Conservation (phyloP, 139 green algal genomes). For the Dunaliella sp. region DNA sequence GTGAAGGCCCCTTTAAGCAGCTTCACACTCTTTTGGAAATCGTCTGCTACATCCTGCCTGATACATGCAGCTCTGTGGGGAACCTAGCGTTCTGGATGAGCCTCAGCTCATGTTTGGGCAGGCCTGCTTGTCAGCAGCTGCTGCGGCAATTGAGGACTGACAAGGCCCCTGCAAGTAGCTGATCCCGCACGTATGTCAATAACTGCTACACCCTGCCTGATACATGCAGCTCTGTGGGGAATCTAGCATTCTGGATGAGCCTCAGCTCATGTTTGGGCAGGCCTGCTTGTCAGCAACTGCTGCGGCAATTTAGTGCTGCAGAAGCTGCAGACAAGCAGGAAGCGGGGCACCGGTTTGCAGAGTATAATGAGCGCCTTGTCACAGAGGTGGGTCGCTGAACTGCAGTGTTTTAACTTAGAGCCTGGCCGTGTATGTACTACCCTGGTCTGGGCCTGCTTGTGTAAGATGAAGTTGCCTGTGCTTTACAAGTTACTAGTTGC, state of each 20-base stretch:
- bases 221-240: constrained; percentile 43
- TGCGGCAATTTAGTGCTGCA: constrained; percentile 22
- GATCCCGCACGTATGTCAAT: too few relatives aligned
- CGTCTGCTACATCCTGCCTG: too few relatives aligned
- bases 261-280: constrained; percentile 40
- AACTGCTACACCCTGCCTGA: too few relatives aligned
- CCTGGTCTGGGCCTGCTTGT: too few relatives aligned
- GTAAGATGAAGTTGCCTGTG: too few relatives aligned
- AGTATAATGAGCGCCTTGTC: not conserved
- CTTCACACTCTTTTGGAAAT: too few relatives aligned
- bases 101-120: constrained; percentile 39
- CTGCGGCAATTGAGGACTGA: constrained; percentile 20
- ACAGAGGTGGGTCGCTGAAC: too few relatives aligned
- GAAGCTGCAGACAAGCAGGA: not conserved
- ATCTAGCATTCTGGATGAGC: constrained; percentile 64
- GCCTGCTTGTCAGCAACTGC: constrained; percentile 17
- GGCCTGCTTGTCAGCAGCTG: constrained; percentile 19
- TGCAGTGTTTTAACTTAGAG: too few relatives aligned
- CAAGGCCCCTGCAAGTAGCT: too few relatives aligned
- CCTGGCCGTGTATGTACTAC: too few relatives aligned
- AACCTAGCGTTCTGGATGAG: constrained; percentile 69
- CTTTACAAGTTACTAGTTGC: too few relatives aligned
- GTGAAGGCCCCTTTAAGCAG: too few relatives aligned
- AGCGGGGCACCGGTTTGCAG: not conserved
- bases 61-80: constrained; percentile 32